Evolutionary conservation across 164 flowering plant species (phyloP).

Genomic region (Euptelea pleiosperma): DNA sequence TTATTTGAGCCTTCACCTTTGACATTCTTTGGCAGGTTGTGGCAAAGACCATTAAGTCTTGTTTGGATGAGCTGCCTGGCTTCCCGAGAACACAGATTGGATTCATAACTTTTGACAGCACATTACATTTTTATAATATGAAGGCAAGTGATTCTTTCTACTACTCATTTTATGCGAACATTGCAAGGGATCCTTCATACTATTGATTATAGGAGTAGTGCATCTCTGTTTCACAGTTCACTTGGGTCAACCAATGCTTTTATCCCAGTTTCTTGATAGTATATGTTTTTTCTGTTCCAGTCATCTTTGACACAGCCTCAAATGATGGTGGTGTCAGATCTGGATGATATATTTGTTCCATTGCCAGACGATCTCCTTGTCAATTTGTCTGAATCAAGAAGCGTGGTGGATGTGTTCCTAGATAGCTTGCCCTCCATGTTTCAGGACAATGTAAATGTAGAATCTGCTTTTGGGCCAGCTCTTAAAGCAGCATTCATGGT

Average conservation of each 20-base stretch:
- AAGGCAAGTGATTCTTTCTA: conserved; percentile 56
- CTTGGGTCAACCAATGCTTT: background rate
- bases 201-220: background rate
- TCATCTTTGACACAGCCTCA: conserved; percentile 94
- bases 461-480: conserved; percentile 99
- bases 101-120: conserved; percentile 93
- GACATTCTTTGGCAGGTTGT: conserved; percentile 51
- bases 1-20: background rate
- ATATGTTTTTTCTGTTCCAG: conserved; percentile 44
- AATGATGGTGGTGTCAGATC: conserved; percentile 96
- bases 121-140: conserved; percentile 90
- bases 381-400: conserved; percentile 91
- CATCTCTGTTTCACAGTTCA: background rate
- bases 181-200: no score
- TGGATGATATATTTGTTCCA: conserved; percentile 92
- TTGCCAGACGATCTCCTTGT: conserved; percentile 98
- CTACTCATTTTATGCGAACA: background rate
- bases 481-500: conserved; percentile 86
- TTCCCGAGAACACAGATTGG: conserved; percentile 94
- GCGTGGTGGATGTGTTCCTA: conserved; percentile 83
- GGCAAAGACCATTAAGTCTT: conserved; percentile 85
- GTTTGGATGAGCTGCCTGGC: conserved; percentile 87
- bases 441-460: conserved; percentile 76
- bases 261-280: background rate
- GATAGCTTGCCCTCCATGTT: conserved; percentile 96